Base-by-base conservation (phyloP, 169 alveolate genomes). In the Hepatocystis sp. region DNA sequence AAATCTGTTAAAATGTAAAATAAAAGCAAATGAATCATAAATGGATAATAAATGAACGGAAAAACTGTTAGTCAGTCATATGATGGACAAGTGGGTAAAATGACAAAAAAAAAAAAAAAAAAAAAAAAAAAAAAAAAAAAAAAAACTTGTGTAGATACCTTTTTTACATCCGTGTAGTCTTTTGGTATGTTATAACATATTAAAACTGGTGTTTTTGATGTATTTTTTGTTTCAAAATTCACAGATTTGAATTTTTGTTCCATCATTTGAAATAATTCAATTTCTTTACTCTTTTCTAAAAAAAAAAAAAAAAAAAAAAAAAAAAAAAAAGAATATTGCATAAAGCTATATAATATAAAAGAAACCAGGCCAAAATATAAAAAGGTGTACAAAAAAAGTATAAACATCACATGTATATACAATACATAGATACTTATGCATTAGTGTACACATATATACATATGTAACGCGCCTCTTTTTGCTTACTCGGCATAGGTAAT, bases 191-290 rank as follows among this genome's bases (percentile, higher is more conserved):
- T 91, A 81, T 91, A 88, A 39, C 85, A 84, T 17, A 91, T 91
- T 32, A 91, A 34, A 46, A 91, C 94, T 2, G 94, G 94, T 4
- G 94, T 91, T 55, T 91, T 89, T n/a, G 85, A 52, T 15, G 90
- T 27, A 65, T 91, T 91, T 44, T 84, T 84, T 30, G 51, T 53
- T 34, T 91, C 94, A 34, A 91, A 66, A 25, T 71, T 84, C 13
- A 84, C 71, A 8, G 81, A 78, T 21, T 91, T 58, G 65, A 90
- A 47, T 51, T 90, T 91, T 32, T 64, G 49, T 19, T 86, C 92
- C 42, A 90, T 42, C 19, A 68, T 40, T 15, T 85, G 86, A 30
- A 47, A 66, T 32, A 90, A 46, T 28, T 76, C 84, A 21, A 65
- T 27, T 4, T 84, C 84, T 28, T 56, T 47, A 36, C 66, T 34